These are phyloP conservation scores for Sclerotinia subarctica DNA, from an alignment of 2,329 filamentous ascomycete species.

Conservation along the genomic window DNA sequence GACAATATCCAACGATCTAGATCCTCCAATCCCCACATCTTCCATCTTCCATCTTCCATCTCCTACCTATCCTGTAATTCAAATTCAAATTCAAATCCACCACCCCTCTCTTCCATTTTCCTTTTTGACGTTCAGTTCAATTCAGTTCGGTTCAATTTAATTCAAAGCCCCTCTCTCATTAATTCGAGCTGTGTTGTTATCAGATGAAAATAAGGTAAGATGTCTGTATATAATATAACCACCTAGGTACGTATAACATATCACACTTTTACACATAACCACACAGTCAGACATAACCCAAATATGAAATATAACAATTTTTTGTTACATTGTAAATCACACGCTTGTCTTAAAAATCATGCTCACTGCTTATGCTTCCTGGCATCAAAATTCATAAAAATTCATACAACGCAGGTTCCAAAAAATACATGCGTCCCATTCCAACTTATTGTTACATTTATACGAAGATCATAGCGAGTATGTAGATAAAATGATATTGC, in stretches of 20 bases:
- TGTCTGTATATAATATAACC: too few species aligned
- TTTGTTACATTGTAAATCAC: slow-evolving; percentile 11
- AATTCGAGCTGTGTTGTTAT: too few species aligned
- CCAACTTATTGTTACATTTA: slow-evolving; percentile 18
- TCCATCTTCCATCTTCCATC: not conserved
- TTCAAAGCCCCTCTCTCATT: too few species aligned
- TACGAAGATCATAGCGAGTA: slow-evolving; percentile 8
- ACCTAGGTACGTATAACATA: not conserved
- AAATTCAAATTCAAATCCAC: not conserved
- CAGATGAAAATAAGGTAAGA: too few species aligned
- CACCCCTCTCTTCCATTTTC: not conserved
- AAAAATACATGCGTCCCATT: slow-evolving; percentile 1
- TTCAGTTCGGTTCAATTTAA: too few species aligned
- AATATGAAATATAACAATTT: not conserved
- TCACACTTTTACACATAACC: too few species aligned
- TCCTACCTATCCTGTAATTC: not conserved
- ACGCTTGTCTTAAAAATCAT: not conserved
- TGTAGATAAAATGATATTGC: slow-evolving; percentile 18
- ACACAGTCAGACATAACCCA: not conserved
- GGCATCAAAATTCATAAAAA: slow-evolving; percentile 4
- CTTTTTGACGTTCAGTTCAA: not conserved
- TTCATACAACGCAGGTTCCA: slow-evolving; percentile 11
- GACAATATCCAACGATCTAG: too few species aligned
- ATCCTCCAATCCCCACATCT: too few species aligned
- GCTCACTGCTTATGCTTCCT: not conserved